These are phyloP conservation scores for Penicillium rolfsii DNA, from an alignment of 2,329 filamentous ascomycete species.

Conservation along the genomic window DNA sequence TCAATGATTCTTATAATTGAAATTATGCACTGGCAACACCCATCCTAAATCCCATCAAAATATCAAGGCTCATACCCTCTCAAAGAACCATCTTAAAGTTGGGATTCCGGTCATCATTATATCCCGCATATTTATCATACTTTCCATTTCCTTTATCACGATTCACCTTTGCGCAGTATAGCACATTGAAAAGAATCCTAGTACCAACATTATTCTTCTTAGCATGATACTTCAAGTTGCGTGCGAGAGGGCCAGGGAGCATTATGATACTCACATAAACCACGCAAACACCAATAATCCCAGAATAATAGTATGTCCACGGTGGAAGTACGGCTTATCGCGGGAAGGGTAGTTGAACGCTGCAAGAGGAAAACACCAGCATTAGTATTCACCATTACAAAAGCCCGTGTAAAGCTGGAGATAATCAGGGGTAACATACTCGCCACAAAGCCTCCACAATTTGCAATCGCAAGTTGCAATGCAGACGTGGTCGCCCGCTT, in stretches of 20 bases:
- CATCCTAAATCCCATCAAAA: no score
- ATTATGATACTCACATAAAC: conserved; percentile 60
- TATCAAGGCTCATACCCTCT: conserved; percentile 7
- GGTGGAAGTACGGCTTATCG: conserved; percentile 61
- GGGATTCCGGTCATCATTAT: conserved; percentile 66
- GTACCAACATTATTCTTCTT: background rate
- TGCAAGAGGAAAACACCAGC: background rate
- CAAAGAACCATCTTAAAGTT: conserved; percentile 64
- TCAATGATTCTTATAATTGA: no score
- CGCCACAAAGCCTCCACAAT: conserved; percentile 68
- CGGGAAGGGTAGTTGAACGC: conserved; percentile 62
- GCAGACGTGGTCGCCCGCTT: conserved; percentile 70
- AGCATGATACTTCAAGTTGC: background rate
- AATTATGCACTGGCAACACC: no score
- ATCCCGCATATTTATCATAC: conserved; percentile 60
- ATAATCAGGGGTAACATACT: conserved; percentile 44
- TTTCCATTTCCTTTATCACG: conserved; percentile 63
- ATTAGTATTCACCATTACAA: background rate
- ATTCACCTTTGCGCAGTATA: conserved; percentile 67
- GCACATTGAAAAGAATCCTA: conserved; percentile 63
- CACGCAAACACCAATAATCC: conserved; percentile 64
- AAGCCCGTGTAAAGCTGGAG: background rate
- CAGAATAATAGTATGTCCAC: conserved; percentile 65
- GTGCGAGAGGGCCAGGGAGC: background rate
- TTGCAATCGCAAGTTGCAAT: conserved; percentile 67